These are phyloP conservation scores for Penicillium canescens DNA, from an alignment of 495 filamentous ascomycete genomes.

Conservation along the genomic window DNA sequence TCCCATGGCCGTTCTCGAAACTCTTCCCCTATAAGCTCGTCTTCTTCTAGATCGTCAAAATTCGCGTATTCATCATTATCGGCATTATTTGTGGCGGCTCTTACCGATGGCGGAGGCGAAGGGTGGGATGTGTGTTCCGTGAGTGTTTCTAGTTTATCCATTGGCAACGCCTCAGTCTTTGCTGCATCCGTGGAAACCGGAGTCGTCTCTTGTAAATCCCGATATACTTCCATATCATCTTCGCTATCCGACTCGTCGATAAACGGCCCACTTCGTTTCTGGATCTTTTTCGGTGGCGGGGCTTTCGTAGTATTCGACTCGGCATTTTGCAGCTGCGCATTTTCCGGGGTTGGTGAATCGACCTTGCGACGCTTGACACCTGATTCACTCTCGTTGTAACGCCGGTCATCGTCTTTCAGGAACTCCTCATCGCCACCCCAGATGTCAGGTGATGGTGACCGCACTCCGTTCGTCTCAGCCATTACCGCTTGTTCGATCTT, in stretches of 20 bases:
- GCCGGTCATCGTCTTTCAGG: slow-evolving; percentile 12
- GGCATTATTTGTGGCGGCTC: slow-evolving; percentile 56
- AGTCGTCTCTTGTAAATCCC: slow-evolving; percentile 17
- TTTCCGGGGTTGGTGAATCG: slow-evolving; percentile 23
- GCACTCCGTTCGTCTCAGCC: slow-evolving; percentile 5
- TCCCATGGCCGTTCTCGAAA: slow-evolving; percentile 42
- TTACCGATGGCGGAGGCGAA: slow-evolving; percentile 47
- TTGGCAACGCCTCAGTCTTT: slow-evolving; percentile 6
- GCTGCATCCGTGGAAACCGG: background rate
- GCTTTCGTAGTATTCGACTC: slow-evolving; percentile 4
- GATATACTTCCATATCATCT: slow-evolving; percentile 42
- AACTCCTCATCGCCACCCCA: slow-evolving; percentile 34
- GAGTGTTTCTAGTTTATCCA: slow-evolving; percentile 43
- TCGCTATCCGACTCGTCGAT: slow-evolving; percentile 70
- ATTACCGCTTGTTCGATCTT: slow-evolving; percentile 5
- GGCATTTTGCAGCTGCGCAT: slow-evolving; percentile 16
- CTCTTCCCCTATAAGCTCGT: slow-evolving; percentile 39
- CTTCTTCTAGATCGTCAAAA: slow-evolving; percentile 67
- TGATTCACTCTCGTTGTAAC: slow-evolving; percentile 30
- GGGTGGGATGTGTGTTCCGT: slow-evolving; percentile 39
- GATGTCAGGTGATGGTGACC: slow-evolving; percentile 36
- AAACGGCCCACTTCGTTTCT: slow-evolving; percentile 53
- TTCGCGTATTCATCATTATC: slow-evolving; percentile 62
- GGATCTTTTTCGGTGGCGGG: background rate
- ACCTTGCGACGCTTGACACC: slow-evolving; percentile 43